Evolutionary conservation across 2,329 filamentous ascomycete species (phyloP), one percentile per base, ranked within the genome.

Genomic region (Colletotrichum plurivorum): DNA sequence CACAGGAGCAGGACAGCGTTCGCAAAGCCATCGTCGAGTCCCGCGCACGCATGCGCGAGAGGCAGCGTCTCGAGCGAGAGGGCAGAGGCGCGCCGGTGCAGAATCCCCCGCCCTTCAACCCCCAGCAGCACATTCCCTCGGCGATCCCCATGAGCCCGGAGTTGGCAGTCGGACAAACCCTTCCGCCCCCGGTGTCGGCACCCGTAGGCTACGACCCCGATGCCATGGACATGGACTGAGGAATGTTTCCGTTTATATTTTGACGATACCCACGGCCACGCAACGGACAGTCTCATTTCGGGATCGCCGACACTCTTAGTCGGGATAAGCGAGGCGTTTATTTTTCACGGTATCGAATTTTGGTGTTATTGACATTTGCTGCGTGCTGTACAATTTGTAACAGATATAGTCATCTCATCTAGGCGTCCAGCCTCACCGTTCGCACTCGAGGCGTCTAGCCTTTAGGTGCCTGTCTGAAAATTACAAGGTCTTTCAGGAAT

Each of bases 21-120:
- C 87, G 94, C 69, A 94, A 91, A 79, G 94, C 94, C 9, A 94
- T 98, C 72, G 84, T 95, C 60, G 95, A 97, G 78, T 89, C 93
- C 2, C 87, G 94, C 60, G 88, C 88, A 54, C 87, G 94, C 63
- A 85, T 89, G 41, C 84, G 93, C 61, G 89, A 93, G 73, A 82
- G 77, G 77, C 88, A 90, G 75, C 83, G 80, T n/a, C 67, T 63
- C 31, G 70, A 72, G 52, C 61, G 69, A 1, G 71, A 70, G 31
- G 71, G 71, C 22, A 69, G 22, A n/a, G 64, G 64, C 69, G 60
- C 56, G 48, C 41, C 51, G 60, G 63, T 67, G 22, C 68, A 56
- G 71, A 75, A 71, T 55, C 69, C 69, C 7, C 60, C 63, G 15
- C 68, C 48, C 15, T 66, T 70, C 16, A 39, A 69, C 45, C 52